Percentiles rank a stretch among this genome's conserved stretches.
Conservation (phyloP, 1,284 basidiomycete species). For the Pyrrhoderma noxium region DNA sequence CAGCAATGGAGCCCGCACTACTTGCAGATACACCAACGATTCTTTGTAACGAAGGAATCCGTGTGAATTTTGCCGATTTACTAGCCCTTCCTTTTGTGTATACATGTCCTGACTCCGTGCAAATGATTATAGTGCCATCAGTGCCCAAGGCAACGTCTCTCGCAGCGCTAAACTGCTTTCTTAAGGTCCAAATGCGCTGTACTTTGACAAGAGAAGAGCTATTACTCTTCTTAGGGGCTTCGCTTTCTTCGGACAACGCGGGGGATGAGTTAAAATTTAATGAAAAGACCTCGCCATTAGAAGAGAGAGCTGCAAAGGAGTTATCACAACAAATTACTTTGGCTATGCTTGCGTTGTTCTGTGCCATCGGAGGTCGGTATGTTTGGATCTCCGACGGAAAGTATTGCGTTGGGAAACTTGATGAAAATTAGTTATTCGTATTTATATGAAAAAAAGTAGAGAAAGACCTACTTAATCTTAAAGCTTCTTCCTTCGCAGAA, state of each 20-base stretch:
- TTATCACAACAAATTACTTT: constrained; percentile 82
- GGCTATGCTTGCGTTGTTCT: constrained; percentile 62
- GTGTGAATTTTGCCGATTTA: constrained; percentile 77
- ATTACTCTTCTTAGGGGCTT: constrained; percentile 24
- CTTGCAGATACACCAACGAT: constrained; percentile 82
- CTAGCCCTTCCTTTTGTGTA: constrained; percentile 70
- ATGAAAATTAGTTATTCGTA: constrained; percentile 11
- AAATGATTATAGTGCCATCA: constrained; percentile 86
- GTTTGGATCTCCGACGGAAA: constrained; percentile 70
- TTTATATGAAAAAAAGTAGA: constrained; percentile 17
- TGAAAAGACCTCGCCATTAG: constrained; percentile 88
- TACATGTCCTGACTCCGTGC: constrained; percentile 92
- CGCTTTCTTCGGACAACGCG: constrained; percentile 23
- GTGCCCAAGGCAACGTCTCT: constrained; percentile 85
- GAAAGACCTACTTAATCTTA: constrained; percentile 58
- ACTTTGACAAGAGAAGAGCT: constrained; percentile 51
- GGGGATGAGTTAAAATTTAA: constrained; percentile 53
- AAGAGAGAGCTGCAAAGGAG: constrained; percentile 79
- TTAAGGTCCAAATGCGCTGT: constrained; percentile 86
- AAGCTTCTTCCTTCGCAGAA: constrained; percentile 73
- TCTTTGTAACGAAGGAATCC: constrained; percentile 79
- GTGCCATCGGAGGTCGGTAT: constrained; percentile 73
- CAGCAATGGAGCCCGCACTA: constrained; percentile 85
- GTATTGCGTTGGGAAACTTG: constrained; percentile 59
- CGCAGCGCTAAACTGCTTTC: constrained; percentile 82